Conservation (phyloP, 345 rosid genomes). For the Euclidium syriacum region DNA sequence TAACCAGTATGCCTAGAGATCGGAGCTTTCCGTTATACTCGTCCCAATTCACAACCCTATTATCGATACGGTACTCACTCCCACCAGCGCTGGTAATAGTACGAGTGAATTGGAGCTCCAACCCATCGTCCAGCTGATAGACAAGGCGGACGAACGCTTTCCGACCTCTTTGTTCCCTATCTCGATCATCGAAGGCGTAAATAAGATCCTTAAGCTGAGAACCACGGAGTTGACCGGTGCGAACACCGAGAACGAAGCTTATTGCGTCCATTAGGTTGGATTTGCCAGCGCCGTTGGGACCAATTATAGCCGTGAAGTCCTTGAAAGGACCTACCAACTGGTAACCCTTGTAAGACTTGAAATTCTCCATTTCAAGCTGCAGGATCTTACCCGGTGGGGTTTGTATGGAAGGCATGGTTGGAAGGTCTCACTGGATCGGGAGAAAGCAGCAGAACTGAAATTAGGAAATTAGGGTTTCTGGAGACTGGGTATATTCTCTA, state of each 20-base stretch:
- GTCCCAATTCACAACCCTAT: constrained; percentile 76
- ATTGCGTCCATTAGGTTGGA: constrained; percentile 99
- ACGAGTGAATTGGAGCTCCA: constrained; percentile 77
- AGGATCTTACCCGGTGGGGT: constrained; percentile 65
- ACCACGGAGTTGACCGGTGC: constrained; percentile 94
- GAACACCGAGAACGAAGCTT: constrained; percentile 96
- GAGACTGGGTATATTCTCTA: neutral
- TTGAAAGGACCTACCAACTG: constrained; percentile 88
- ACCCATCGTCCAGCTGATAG: constrained; percentile 57
- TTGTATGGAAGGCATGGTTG: constrained; percentile 60
- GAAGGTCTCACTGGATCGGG: neutral
- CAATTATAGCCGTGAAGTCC: constrained; percentile 96
- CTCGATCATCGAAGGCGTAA: constrained; percentile 86
- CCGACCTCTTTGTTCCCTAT: constrained; percentile 85
- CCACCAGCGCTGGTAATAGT: constrained; percentile 66
- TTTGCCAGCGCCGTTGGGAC: constrained; percentile 97
- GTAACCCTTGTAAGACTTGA: constrained; percentile 92
- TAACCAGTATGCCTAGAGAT: constrained; percentile 89
- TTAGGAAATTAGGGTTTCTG: constrained; percentile 28
- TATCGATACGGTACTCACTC: constrained; percentile 83
- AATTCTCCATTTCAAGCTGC: constrained; percentile 82
- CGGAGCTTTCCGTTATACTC: constrained; percentile 70
- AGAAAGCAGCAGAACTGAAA: neutral
- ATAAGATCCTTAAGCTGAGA: constrained; percentile 93
- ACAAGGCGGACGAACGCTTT: constrained; percentile 82